Percentiles rank a stretch among this genome's conserved stretches.
phyloP scores from a whole-genome alignment of 352 stramenopile species.

The Albugo laibachii region DNA sequence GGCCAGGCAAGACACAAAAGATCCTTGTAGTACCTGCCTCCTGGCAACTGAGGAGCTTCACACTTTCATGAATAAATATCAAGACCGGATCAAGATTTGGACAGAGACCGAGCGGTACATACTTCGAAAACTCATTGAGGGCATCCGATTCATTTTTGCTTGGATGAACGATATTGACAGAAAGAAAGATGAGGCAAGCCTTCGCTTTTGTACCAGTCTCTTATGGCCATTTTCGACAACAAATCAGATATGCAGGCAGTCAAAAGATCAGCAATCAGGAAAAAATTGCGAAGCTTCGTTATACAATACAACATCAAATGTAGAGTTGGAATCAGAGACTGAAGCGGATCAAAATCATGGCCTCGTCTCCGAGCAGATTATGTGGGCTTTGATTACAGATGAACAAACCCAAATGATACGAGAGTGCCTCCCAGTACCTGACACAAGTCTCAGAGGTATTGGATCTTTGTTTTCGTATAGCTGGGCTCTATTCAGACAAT shows the following conservation, averaged over 20 bases:
- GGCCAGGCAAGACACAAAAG: neutral
- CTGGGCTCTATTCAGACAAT: conserved; percentile 41
- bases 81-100: conserved; percentile 30
- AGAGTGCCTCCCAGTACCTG: conserved; percentile 28
- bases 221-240: conserved; percentile 18
- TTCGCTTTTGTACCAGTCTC: conserved; percentile 51
- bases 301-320: neutral
- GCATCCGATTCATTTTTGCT: conserved; percentile 24
- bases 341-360: conserved; percentile 6
- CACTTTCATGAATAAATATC: conserved; percentile 37
- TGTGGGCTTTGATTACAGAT: conserved; percentile 44
- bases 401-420: conserved; percentile 43
- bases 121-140: conserved; percentile 31
- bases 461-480: conserved; percentile 4
- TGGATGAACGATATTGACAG: conserved; percentile 36
- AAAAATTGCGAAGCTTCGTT: neutral
- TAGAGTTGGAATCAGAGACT: neutral
- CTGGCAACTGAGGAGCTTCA: conserved; percentile 18
- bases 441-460: conserved; percentile 7
- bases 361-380: conserved; percentile 63
- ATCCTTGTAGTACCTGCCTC: conserved; percentile 6
- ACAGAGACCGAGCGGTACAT: conserved; percentile 12
- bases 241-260: too few relatives aligned
- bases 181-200: conserved; percentile 43
- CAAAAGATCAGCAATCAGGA: too few relatives aligned